These are phyloP conservation scores for Colletotrichum sp. DNA, from an alignment of 2,329 filamentous ascomycete species.

Conservation along the genomic window DNA sequence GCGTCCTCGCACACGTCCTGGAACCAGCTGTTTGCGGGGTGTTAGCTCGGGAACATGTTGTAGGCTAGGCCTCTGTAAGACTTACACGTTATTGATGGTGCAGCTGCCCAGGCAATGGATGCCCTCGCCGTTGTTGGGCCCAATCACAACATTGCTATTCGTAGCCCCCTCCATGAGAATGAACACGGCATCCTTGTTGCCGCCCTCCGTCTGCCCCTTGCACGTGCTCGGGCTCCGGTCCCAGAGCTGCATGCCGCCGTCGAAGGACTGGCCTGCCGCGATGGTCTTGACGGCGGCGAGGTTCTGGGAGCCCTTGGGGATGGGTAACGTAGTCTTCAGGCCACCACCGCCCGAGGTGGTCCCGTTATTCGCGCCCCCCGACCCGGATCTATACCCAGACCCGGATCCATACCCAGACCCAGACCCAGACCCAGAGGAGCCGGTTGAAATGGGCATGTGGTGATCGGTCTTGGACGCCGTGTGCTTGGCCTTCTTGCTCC, in stretches of 20 bases:
- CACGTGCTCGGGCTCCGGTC: conserved; percentile 44
- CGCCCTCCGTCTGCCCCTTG: conserved; percentile 45
- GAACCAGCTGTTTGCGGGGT: conserved; percentile 36
- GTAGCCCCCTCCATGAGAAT: conserved; percentile 44
- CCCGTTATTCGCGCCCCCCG: background rate
- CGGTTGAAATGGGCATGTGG: background rate
- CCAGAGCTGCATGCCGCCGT: conserved; percentile 25
- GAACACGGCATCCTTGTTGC: conserved; percentile 43
- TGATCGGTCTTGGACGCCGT: background rate
- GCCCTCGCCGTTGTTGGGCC: conserved; percentile 46
- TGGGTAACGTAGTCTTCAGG: conserved; percentile 4
- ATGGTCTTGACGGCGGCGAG: conserved; percentile 14
- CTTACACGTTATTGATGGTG: conserved; percentile 33
- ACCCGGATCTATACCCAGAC: background rate
- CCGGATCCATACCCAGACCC: background rate
- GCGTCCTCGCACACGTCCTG: conserved; percentile 40
- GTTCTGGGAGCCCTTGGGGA: conserved; percentile 9
- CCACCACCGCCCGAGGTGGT: background rate
- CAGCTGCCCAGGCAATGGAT: conserved; percentile 49
- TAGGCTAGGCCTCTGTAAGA: background rate
- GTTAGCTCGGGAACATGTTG: background rate
- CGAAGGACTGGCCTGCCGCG: conserved; percentile 12
- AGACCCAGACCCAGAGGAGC: background rate
- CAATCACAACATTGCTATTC: conserved; percentile 49
- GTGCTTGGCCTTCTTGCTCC: background rate